Evolutionary conservation across 441 rosid species (phyloP).

Genomic region (Eruca vesicaria): DNA sequence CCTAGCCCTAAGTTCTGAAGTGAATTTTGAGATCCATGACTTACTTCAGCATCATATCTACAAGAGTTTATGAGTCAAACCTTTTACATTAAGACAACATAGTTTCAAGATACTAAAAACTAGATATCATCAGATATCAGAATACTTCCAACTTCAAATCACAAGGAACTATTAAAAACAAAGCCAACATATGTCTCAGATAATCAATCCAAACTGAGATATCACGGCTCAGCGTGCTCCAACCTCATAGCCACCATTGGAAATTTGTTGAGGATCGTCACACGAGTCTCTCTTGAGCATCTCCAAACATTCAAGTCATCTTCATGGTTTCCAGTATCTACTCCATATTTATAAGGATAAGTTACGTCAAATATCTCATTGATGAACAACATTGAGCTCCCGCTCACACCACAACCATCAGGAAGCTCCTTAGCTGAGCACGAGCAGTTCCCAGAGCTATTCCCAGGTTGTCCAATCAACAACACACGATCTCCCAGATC

Average conservation of each 20-base stretch:
- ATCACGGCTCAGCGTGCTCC: neutral
- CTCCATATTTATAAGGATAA: neutral
- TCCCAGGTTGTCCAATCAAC: conserved; percentile 2
- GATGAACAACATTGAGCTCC: neutral
- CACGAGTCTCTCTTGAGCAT: neutral
- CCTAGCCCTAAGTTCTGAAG: no score
- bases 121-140: neutral
- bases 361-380: neutral
- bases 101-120: neutral
- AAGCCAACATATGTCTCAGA: neutral
- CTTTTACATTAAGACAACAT: neutral
- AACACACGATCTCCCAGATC: conserved; percentile 14
- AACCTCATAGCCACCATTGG: neutral
- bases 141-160: neutral
- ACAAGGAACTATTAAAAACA: neutral
- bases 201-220: neutral
- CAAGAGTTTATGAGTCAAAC: neutral
- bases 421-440: neutral
- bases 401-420: neutral
- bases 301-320: neutral
- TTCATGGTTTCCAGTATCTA: neutral
- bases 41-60: neutral
- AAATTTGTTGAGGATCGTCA: neutral
- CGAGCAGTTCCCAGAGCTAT: neutral
- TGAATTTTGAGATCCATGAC: no score